Evolutionary conservation across 2,329 filamentous ascomycete species (phyloP).

Genomic region (Beauveria varroae): DNA sequence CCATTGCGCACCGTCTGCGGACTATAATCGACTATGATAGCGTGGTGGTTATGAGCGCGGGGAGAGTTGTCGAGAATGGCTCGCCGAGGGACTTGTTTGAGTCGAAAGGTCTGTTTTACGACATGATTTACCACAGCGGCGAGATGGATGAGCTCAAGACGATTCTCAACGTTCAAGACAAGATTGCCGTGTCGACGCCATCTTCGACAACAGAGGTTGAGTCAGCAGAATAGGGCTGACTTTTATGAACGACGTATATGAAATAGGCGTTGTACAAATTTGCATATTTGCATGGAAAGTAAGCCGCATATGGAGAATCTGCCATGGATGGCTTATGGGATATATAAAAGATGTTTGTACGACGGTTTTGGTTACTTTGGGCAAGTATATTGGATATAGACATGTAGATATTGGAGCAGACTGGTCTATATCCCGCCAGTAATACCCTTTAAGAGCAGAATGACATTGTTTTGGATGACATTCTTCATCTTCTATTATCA

Average conservation of each 20-base stretch:
- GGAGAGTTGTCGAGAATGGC: conserved; percentile 44
- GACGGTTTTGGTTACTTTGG: background rate
- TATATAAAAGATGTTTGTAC: background rate
- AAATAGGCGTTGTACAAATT: background rate
- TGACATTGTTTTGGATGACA: background rate
- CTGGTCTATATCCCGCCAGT: background rate
- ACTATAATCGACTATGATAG: conserved; percentile 55
- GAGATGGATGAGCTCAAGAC: conserved; percentile 39
- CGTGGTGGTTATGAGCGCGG: conserved; percentile 49
- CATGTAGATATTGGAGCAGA: background rate
- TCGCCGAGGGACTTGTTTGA: conserved; percentile 40
- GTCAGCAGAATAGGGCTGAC: background rate
- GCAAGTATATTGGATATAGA: background rate
- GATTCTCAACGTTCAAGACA: conserved; percentile 20
- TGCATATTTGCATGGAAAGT: background rate
- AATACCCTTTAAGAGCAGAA: background rate
- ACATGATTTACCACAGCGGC: conserved; percentile 49
- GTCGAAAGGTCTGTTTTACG: conserved; percentile 39
- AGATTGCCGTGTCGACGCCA: background rate
- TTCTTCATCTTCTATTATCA: too few species aligned
- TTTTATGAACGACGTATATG: background rate
- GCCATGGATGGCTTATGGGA: background rate
- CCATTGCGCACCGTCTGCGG: conserved; percentile 49
- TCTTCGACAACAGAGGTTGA: conserved; percentile 12
- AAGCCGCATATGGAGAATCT: background rate